phyloP scores from a whole-genome alignment of 2,329 filamentous ascomycete genomes.

The Dissoconium aciculare region DNA sequence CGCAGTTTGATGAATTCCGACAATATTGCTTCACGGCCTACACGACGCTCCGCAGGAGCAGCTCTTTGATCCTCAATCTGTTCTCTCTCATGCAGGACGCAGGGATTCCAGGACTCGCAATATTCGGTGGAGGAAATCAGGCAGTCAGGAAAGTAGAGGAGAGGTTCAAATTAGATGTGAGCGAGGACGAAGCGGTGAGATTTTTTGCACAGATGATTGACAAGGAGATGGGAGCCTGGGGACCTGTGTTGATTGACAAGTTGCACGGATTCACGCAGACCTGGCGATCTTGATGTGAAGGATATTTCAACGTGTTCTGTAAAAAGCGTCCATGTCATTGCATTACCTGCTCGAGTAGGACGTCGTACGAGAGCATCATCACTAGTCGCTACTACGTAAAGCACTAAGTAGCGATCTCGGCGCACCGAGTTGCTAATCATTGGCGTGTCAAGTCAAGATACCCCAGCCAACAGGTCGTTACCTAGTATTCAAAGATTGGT shows the following conservation, averaged over 20 bases:
- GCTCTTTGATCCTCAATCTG: slow-evolving; percentile 81
- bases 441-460: no score
- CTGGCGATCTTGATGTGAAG: slow-evolving; percentile 54
- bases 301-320: neutral
- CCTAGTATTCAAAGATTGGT: no score
- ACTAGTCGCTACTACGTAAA: no score
- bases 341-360: no score
- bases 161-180: slow-evolving; percentile 79
- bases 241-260: slow-evolving; percentile 87
- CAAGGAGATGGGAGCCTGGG: slow-evolving; percentile 75
- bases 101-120: slow-evolving; percentile 85
- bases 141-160: slow-evolving; percentile 91
- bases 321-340: no score
- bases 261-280: slow-evolving; percentile 88
- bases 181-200: slow-evolving; percentile 79
- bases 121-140: slow-evolving; percentile 48
- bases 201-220: slow-evolving; percentile 83
- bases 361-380: no score
- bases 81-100: slow-evolving; percentile 97
- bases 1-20: slow-evolving; percentile 74
- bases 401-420: no score
- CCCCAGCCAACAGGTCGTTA: no score
- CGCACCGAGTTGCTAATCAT: no score
- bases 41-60: slow-evolving; percentile 74
- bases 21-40: slow-evolving; percentile 95